Conservation (phyloP, 257 asterid species). For the Paraleonurus japonicus region DNA sequence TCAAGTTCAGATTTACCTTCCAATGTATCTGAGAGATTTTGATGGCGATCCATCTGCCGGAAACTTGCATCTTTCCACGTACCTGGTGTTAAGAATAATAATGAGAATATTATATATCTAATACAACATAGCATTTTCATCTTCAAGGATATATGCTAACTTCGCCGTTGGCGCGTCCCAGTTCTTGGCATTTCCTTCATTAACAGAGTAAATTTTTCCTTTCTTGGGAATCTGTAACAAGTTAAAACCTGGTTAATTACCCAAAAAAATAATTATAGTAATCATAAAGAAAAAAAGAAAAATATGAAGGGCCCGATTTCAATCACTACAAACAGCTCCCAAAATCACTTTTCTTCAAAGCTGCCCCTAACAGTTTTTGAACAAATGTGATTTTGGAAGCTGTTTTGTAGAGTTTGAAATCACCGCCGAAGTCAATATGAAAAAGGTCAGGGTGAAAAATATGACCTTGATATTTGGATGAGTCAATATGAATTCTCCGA, state of each 20-base stretch:
- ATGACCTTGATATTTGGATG: slow-evolving; percentile 91
- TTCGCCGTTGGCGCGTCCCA: slow-evolving; percentile 91
- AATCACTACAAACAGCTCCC: no score
- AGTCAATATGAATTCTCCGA: slow-evolving; percentile 94
- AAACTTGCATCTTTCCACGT: slow-evolving; percentile 81
- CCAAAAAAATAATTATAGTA: neutral
- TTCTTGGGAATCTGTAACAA: slow-evolving; percentile 68
- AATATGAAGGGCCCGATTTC: no score
- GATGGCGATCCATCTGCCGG: slow-evolving; percentile 89
- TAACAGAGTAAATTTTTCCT: slow-evolving; percentile 90
- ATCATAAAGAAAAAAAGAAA: neutral
- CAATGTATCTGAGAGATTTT: slow-evolving; percentile 90
- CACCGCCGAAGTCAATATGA: no score
- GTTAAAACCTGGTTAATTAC: neutral
- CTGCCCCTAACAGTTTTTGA: no score
- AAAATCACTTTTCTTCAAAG: no score
- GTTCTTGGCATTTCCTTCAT: slow-evolving; percentile 93
- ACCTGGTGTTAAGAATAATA: slow-evolving; percentile 44
- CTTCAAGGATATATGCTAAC: slow-evolving; percentile 37
- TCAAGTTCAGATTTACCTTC: slow-evolving; percentile 66
- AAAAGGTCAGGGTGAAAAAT: slow-evolving; percentile 14
- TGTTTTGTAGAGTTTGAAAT: no score
- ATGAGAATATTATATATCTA: slow-evolving; percentile 6
- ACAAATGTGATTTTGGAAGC: no score
- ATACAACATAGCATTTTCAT: neutral